Base-by-base conservation (phyloP, 768 basidiomycete species). In the Kwoniella botswanensis region DNA sequence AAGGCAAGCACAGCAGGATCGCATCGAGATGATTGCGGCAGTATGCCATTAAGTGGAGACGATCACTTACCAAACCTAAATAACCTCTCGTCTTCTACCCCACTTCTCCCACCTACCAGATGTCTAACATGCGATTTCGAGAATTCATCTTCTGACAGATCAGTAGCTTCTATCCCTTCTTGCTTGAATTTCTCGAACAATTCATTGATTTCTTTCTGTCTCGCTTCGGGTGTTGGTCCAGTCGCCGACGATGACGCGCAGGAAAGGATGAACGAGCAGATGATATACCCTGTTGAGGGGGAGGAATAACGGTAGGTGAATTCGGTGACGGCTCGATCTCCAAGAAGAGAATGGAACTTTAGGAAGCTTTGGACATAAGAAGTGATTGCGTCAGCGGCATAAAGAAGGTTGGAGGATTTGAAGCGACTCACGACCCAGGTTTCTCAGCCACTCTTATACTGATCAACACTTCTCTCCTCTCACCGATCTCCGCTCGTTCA, bases 401-500 rank as follows among this genome's bases (percentile, higher is more conserved):
- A 26, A 26, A 26, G 24, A 26, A 26, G 24, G 24, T 26, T 26
- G 24, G 24, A 26, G 24, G 24, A 26, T 26, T 26, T 26, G 24
- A 26, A 26, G 24, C 24, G 24, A 26, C 26, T 74, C 81, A 90
- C 95, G 91, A 93, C 85, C 97, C 97, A 4, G 94, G 92, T 69
- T 85, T 86, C 82, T 99, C 97, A 24, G 97, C 94, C 64, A 98
- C 91, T 77, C 93, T 91, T n/a, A 98, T 92, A 77, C 92, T 92
- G 74, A 98, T 87, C 57, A 98, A 87, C 0, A 92, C 97, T 84
- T 99, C 97, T 63, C 92, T 88, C 12, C 96, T 91, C 84, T 99
- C 97, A 72, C 97, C 97, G 21, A 98, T 87, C 83, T 98, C 94
- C 3, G 97, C 97, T 67, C 97, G 94, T 82, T 99, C 97, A 21